phyloP scores from a whole-genome alignment of 2,329 filamentous ascomycete genomes.

The Fusarium equiseti region DNA sequence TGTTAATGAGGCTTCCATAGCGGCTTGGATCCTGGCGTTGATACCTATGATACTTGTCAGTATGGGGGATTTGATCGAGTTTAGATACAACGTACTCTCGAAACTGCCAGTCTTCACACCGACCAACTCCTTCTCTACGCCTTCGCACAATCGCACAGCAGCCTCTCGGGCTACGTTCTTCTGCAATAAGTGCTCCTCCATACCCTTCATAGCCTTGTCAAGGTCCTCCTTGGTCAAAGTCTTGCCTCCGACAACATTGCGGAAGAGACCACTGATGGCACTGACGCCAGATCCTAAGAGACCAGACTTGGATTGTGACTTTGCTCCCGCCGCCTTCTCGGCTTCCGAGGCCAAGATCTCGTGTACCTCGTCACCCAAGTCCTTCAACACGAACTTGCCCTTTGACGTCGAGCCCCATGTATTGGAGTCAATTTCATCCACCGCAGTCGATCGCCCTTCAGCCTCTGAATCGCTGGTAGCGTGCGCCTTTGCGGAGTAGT shows the following conservation, averaged over 20 bases:
- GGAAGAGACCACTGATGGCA: slow-evolving; percentile 88
- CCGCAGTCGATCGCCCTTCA: slow-evolving; percentile 66
- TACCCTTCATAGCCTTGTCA: slow-evolving; percentile 91
- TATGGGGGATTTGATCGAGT: neutral
- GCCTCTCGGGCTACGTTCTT: slow-evolving; percentile 98
- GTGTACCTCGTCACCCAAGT: slow-evolving; percentile 93
- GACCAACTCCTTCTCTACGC: slow-evolving; percentile 89
- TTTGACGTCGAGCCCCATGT: slow-evolving; percentile 89
- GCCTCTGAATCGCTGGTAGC: slow-evolving; percentile 66
- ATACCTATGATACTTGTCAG: slow-evolving; percentile 64
- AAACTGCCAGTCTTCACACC: slow-evolving; percentile 94
- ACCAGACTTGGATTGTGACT: slow-evolving; percentile 66
- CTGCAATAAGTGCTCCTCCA: slow-evolving; percentile 93
- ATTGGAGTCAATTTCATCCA: slow-evolving; percentile 81
- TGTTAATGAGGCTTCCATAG: slow-evolving; percentile 91
- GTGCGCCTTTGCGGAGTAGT: slow-evolving; percentile 82
- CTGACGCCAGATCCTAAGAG: slow-evolving; percentile 84
- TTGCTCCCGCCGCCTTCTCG: slow-evolving; percentile 64
- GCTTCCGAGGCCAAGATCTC: slow-evolving; percentile 84
- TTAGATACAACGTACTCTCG: slow-evolving; percentile 67
- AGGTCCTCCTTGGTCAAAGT: slow-evolving; percentile 89
- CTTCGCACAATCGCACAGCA: slow-evolving; percentile 88
- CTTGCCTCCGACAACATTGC: slow-evolving; percentile 95
- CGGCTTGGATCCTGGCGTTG: slow-evolving; percentile 82
- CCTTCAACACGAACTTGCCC: slow-evolving; percentile 93